phyloP scores from a whole-genome alignment of 2,329 filamentous ascomycete genomes.

The Trichoderma atroviride region DNA sequence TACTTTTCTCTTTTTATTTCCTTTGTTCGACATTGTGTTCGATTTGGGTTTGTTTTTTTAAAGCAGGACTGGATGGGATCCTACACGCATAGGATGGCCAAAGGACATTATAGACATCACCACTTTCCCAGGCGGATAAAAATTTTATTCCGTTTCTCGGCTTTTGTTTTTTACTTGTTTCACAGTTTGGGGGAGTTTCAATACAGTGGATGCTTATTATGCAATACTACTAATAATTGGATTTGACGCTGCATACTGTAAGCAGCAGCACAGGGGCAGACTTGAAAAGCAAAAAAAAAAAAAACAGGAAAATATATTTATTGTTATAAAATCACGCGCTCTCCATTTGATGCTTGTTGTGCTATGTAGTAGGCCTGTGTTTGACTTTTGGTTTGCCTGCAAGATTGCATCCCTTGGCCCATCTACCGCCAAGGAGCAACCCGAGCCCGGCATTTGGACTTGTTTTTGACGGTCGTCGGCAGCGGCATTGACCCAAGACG shows the following conservation, averaged over 20 bases:
- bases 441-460: slow-evolving; percentile 8
- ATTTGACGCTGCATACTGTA: slow-evolving; percentile 28
- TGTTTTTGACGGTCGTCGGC: neutral
- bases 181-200: neutral
- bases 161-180: slow-evolving; percentile 16
- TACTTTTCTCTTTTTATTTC: neutral
- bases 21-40: slow-evolving; percentile 2
- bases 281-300: neutral
- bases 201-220: neutral
- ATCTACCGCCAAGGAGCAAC: neutral
- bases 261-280: neutral
- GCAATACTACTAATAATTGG: slow-evolving; percentile 31
- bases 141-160: slow-evolving; percentile 2
- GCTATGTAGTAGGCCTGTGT: neutral
- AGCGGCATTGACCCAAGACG: slow-evolving; percentile 7
- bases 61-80: slow-evolving; percentile 30
- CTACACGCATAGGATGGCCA: slow-evolving; percentile 25
- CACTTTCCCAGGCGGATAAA: slow-evolving; percentile 29
- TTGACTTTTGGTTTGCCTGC: neutral
- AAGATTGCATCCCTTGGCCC: neutral
- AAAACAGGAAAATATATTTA: neutral
- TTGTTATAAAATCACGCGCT: neutral
- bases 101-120: slow-evolving; percentile 30
- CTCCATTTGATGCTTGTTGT: neutral
- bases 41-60: neutral